phyloP scores from a whole-genome alignment of 2,329 filamentous ascomycete species.

The Exophiala oligosperma region DNA sequence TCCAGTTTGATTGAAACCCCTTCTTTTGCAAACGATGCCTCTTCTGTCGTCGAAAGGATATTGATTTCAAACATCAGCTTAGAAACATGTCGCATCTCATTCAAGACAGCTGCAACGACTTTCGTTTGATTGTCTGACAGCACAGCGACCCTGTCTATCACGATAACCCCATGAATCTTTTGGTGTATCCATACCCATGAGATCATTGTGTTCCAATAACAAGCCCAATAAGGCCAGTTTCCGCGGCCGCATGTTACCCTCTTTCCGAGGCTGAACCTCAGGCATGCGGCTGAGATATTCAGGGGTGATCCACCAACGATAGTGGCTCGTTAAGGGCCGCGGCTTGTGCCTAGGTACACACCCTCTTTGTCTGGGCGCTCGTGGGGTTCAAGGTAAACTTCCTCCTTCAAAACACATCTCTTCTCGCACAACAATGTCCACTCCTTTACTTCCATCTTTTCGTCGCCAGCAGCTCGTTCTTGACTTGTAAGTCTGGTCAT shows the following conservation, averaged over 20 bases:
- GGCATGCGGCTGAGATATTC: background rate
- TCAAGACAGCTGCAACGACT: too few relatives aligned
- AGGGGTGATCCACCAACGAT: background rate
- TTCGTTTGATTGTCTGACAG: too few relatives aligned
- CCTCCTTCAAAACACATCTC: slow-evolving; percentile 5
- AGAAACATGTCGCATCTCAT: too few relatives aligned
- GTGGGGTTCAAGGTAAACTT: slow-evolving; percentile 9
- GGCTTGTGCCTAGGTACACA: background rate
- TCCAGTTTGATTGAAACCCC: too few relatives aligned
- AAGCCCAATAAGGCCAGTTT: too few relatives aligned
- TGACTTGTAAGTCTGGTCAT: slow-evolving; percentile 67
- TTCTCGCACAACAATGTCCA: slow-evolving; percentile 14
- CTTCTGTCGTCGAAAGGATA: too few relatives aligned
- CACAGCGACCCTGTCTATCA: too few relatives aligned
- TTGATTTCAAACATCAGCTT: too few relatives aligned
- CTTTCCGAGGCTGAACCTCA: background rate
- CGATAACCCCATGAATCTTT: too few relatives aligned
- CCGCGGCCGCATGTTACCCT: background rate
- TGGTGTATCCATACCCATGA: too few relatives aligned
- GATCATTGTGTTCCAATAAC: too few relatives aligned
- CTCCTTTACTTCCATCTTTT: slow-evolving; percentile 47
- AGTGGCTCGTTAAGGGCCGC: background rate
- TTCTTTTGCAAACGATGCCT: too few relatives aligned
- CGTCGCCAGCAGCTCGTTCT: slow-evolving; percentile 74
- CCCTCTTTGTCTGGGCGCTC: slow-evolving; percentile 4